Percentiles rank a stretch among this genome's conserved stretches.
These are phyloP conservation scores for Herpetomonas samuelpessoai DNA, from an alignment of 208 protist genomes.

Conservation along the genomic window DNA sequence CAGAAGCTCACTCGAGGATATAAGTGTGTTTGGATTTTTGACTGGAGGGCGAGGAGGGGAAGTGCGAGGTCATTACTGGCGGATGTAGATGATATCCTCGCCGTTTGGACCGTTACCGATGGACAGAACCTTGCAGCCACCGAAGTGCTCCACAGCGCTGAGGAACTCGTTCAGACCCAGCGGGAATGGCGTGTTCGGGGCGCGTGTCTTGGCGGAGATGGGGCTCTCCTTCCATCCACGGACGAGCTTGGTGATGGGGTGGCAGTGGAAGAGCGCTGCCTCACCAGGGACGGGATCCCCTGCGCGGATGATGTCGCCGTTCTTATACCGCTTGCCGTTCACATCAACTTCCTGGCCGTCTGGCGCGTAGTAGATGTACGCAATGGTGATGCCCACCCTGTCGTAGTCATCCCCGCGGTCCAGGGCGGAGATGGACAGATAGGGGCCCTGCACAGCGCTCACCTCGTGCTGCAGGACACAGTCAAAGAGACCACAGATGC, in stretches of 20 bases:
- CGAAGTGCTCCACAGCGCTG: constrained; percentile 85
- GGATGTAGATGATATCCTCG: constrained; percentile 88
- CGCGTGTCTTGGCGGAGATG: constrained; percentile 60
- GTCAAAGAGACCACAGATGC: constrained; percentile 90
- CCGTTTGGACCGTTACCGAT: constrained; percentile 90
- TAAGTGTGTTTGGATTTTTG: no score
- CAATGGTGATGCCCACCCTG: constrained; percentile 82
- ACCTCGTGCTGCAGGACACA: constrained; percentile 92
- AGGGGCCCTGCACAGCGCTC: constrained; percentile 86
- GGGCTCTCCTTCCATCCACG: constrained; percentile 79
- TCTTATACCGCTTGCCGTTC: constrained; percentile 79
- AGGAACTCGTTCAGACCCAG: constrained; percentile 73
- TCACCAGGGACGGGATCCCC: constrained; percentile 87
- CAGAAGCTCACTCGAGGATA: no score
- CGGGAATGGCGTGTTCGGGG: constrained; percentile 64
- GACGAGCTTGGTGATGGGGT: constrained; percentile 87
- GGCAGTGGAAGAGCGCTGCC: constrained; percentile 71
- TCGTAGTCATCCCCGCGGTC: constrained; percentile 93
- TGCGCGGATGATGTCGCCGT: constrained; percentile 86
- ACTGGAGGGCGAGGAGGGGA: no score
- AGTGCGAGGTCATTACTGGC: no score
- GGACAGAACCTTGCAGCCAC: constrained; percentile 78
- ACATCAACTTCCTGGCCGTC: constrained; percentile 42
- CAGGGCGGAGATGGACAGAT: constrained; percentile 90
- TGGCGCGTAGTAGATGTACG: constrained; percentile 84